Base-by-base conservation (phyloP, 176 grass and related monocot species). In the Avena insularis region DNA sequence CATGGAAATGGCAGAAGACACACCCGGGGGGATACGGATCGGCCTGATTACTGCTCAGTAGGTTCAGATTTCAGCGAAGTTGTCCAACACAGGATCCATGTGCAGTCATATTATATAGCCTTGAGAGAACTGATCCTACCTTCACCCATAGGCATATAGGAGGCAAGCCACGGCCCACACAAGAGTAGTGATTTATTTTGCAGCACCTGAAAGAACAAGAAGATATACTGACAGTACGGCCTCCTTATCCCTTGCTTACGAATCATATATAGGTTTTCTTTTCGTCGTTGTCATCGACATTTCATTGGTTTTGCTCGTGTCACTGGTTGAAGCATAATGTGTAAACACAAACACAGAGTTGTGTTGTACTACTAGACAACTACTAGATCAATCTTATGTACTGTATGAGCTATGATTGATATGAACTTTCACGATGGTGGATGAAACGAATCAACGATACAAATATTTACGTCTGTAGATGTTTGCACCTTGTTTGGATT, bases 1-100 rank as follows among this genome's bases (percentile, higher is more conserved):
- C 96, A 12, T 98, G 96, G 96, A 94, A 91, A 86, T 98, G 96
- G 96, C 96, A 98, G 87, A 94, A 94, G 80, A 45, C 78, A 8
- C 96, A 98, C 86, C 90, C 73, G 6, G 88, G 86, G 19, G 96
- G 96, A 33, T 98, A 98, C 58, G 90, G 78, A 57, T 84, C 86
- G 6, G 35, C 83, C 82, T 91, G 68, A 93, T 82, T 36, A 38
- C 55, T 43, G 27, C 23, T 76, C 5, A 15, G 12, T 54, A 81
- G 76, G 60, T 63, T 87, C 65, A 74, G 71, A 82, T 20, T 20
- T 82, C 53, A 54, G 49, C 53, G 2, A 54, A 66, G 29, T 2
- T 75, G 54, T 8, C 58, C 64, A 12, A 82, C 59, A 17, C 48
- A 66, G 85, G 62, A 70, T 85, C 66, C 53, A 77, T 85, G 86